Evolutionary conservation across 169 alveolate genomes (phyloP).

Genomic region (Babesia bovis): DNA sequence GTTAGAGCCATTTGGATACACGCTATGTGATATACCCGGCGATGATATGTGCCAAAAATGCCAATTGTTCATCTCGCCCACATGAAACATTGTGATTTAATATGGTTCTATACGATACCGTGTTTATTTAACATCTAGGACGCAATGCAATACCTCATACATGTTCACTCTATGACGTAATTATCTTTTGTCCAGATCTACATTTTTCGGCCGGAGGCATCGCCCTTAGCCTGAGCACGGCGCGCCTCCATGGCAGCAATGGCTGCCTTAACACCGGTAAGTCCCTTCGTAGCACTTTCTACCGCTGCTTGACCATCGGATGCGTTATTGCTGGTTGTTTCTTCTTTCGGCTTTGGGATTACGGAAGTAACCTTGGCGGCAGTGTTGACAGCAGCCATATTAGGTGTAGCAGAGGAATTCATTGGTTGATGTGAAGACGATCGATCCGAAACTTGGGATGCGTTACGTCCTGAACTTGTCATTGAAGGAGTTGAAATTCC

Average conservation of each 20-base stretch:
- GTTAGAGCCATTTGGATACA: neutral
- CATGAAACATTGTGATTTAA: too few relatives aligned
- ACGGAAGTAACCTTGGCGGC: neutral
- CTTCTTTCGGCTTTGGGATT: neutral
- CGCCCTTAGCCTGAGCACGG: slow-evolving; percentile 1
- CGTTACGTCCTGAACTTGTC: neutral
- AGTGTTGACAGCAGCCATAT: too few relatives aligned
- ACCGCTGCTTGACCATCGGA: neutral
- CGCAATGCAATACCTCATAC: too few relatives aligned
- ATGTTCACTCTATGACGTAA: too few relatives aligned
- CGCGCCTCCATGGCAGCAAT: slow-evolving; percentile 34
- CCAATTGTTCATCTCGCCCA: too few relatives aligned
- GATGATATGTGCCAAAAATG: too few relatives aligned
- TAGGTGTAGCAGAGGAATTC: too few relatives aligned
- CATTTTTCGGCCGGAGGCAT: too few relatives aligned
- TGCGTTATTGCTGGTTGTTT: neutral
- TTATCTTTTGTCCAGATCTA: too few relatives aligned
- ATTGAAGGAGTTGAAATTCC: slow-evolving; percentile 4
- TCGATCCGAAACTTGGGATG: too few relatives aligned
- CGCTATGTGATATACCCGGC: neutral
- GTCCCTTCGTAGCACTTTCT: neutral
- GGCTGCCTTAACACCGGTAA: slow-evolving; percentile 21
- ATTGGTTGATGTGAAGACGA: neutral
- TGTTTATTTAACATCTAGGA: too few relatives aligned
- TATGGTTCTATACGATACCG: too few relatives aligned